Conservation (phyloP, 768 basidiomycete species). For the Mycena indigotica region DNA sequence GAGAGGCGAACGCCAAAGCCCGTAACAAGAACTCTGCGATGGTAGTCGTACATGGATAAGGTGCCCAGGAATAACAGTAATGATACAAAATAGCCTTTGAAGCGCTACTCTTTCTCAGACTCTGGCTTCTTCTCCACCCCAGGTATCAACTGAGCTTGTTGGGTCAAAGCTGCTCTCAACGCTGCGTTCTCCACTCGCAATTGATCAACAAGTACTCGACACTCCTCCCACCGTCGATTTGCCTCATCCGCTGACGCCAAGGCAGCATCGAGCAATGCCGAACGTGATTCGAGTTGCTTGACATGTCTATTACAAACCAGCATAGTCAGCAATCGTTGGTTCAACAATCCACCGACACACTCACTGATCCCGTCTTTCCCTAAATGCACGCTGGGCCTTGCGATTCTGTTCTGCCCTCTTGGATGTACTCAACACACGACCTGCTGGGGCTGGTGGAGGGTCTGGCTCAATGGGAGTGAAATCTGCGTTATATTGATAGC, state of each 20-base stretch:
- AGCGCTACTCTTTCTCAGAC: background rate
- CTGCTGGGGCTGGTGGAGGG: constrained; percentile 33
- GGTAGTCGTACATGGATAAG: background rate
- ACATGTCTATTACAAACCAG: constrained; percentile 61
- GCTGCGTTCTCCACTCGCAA: constrained; percentile 83
- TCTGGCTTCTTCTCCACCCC: background rate
- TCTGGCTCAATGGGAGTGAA: constrained; percentile 50
- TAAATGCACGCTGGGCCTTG: constrained; percentile 90
- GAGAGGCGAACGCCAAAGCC: background rate
- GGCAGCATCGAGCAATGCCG: constrained; percentile 82
- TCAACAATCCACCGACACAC: constrained; percentile 37
- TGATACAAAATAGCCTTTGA: background rate
- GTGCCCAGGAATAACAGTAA: too few species aligned
- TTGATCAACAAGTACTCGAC: constrained; percentile 86
- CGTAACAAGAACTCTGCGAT: background rate
- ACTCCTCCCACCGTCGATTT: constrained; percentile 88
- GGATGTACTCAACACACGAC: constrained; percentile 70
- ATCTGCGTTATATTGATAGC: constrained; percentile 52
- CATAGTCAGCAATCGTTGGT: constrained; percentile 13
- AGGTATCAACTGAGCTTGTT: constrained; percentile 43
- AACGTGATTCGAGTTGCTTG: constrained; percentile 83
- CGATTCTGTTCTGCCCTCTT: constrained; percentile 94
- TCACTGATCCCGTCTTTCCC: constrained; percentile 87
- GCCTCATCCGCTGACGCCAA: constrained; percentile 87
- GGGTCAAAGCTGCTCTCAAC: constrained; percentile 65